Evolutionary conservation across 805 yeast genomes (phyloP).

Genomic region (Candida incommunis): DNA sequence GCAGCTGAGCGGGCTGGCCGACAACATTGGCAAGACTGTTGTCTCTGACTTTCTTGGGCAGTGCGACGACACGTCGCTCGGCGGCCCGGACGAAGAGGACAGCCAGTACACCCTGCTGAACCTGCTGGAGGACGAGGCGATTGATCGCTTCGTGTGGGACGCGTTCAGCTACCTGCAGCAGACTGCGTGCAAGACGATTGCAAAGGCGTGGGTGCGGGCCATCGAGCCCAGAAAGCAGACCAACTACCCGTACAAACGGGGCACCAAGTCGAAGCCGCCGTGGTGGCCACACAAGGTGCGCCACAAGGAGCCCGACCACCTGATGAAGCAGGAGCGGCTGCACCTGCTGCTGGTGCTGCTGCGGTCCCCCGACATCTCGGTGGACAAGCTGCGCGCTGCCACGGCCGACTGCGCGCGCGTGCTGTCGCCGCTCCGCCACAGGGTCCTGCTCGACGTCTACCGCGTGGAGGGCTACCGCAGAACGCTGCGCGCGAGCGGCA

Average conservation of each 20-base stretch:
- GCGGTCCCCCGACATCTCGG: neutral
- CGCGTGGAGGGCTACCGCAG: neutral
- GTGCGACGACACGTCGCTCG: neutral
- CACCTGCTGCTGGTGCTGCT: slow-evolving; percentile 22
- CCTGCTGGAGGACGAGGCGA: neutral
- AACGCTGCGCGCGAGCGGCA: neutral
- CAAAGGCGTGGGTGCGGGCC: slow-evolving; percentile 52
- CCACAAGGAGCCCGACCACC: slow-evolving; percentile 65
- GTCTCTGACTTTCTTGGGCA: neutral
- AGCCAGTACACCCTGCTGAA: neutral
- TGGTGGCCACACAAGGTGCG: slow-evolving; percentile 60
- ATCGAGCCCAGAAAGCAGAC: slow-evolving; percentile 59
- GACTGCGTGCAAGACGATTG: slow-evolving; percentile 18
- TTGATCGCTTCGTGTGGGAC: neutral
- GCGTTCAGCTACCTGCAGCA: neutral
- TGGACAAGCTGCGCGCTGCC: neutral
- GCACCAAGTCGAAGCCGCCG: slow-evolving; percentile 35
- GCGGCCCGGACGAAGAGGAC: neutral
- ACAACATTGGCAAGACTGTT: neutral
- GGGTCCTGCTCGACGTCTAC: neutral
- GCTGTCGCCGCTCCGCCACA: neutral
- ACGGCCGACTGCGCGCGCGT: neutral
- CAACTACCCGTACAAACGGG: slow-evolving; percentile 43
- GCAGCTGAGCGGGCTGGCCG: neutral
- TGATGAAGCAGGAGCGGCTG: slow-evolving; percentile 43